A percentile compares a stretch with the other conserved stretches of the same genome.
These are phyloP conservation scores for Cercospora citrullina DNA, from an alignment of 2,329 filamentous ascomycete genomes.

Conservation along the genomic window DNA sequence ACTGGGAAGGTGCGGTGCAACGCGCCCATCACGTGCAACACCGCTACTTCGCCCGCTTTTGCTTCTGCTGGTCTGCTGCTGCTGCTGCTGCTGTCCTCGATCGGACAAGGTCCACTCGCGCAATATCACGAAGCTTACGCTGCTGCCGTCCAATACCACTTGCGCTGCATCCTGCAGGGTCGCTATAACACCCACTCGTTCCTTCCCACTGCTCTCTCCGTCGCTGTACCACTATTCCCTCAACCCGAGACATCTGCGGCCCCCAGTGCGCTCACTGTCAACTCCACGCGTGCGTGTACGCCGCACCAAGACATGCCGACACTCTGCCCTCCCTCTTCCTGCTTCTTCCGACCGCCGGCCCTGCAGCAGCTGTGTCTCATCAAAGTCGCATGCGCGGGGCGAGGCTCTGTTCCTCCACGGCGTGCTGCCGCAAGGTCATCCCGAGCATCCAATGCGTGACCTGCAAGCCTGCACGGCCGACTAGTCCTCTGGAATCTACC, in stretches of 20 bases:
- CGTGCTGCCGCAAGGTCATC: slow-evolving; percentile 18
- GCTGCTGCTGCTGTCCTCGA: not conserved
- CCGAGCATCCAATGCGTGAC: slow-evolving; percentile 8
- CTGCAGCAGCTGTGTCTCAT: slow-evolving; percentile 6
- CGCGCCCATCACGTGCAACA: not conserved
- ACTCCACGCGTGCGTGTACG: not conserved
- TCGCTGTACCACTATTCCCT: not conserved
- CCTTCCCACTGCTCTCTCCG: not conserved
- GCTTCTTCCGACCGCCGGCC: slow-evolving; percentile 7
- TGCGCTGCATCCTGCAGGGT: slow-evolving; percentile 17
- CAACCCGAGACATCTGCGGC: not conserved
- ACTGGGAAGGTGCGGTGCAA: not conserved
- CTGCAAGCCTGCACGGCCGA: not conserved
- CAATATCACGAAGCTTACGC: slow-evolving; percentile 3
- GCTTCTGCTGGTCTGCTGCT: too few relatives aligned
- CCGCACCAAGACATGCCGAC: slow-evolving; percentile 11
- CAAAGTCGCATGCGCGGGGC: slow-evolving; percentile 14
- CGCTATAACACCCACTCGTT: slow-evolving; percentile 7
- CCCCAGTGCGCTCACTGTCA: not conserved
- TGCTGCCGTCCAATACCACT: slow-evolving; percentile 7
- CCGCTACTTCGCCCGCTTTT: not conserved
- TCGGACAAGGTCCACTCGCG: slow-evolving; percentile 9
- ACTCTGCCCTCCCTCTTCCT: slow-evolving; percentile 10
- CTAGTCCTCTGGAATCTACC: slow-evolving; percentile 7
- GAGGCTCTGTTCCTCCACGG: not conserved